phyloP scores from a whole-genome alignment of 1,284 basidiomycete species.

The Rhodotorula sp. region DNA sequence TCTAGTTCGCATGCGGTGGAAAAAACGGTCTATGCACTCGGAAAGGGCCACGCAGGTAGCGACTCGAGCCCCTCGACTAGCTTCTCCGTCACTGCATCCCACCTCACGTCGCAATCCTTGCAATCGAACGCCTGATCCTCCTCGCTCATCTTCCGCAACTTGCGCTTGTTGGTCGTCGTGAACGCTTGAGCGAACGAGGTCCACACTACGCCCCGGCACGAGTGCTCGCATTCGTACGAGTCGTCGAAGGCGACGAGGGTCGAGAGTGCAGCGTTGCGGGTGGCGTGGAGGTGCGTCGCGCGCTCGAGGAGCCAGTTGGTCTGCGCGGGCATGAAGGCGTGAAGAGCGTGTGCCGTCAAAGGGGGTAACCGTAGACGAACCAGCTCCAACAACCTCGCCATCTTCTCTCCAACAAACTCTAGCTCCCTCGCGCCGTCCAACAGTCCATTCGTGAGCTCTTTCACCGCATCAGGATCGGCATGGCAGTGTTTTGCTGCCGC shows the following conservation, averaged over 20 bases:
- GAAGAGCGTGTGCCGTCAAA: too few species aligned
- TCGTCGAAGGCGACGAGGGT: constrained; percentile 1
- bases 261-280: neutral
- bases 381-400: neutral
- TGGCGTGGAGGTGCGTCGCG: neutral
- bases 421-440: neutral
- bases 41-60: constrained; percentile 5
- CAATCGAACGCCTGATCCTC: neutral
- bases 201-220: constrained; percentile 4
- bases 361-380: neutral
- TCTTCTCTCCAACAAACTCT: neutral
- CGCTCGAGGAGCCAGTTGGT: neutral
- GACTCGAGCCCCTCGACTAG: neutral
- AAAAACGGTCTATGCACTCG: neutral
- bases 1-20: neutral
- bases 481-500: neutral
- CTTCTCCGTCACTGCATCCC: neutral
- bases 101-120: constrained; percentile 6
- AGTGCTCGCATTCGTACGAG: constrained; percentile 3
- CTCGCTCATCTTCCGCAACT: neutral
- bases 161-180: neutral
- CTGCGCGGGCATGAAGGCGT: neutral
- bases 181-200: neutral
- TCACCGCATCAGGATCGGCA: neutral
- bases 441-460: neutral